phyloP scores from a whole-genome alignment of 257 asterid genomes.

The Solanum chiquidenum region DNA sequence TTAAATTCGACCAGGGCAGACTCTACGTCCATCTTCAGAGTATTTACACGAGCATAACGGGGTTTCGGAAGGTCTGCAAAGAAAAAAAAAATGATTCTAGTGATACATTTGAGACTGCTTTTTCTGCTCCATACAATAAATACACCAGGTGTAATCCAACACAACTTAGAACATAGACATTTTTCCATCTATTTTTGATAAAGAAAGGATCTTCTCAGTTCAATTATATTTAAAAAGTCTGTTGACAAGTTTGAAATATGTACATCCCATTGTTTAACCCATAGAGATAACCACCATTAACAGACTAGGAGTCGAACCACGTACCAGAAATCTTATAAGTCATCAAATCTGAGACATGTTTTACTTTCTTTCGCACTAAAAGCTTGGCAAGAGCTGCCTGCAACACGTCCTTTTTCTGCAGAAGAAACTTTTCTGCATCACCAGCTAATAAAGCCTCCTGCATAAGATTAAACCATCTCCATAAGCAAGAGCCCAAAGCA shows the following conservation, averaged over 20 bases:
- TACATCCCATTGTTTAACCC: not conserved
- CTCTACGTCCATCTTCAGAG: conserved; percentile 59
- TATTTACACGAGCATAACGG: conserved; percentile 89
- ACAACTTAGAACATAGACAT: not conserved
- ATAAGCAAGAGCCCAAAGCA: conserved; percentile 1
- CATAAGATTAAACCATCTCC: not conserved
- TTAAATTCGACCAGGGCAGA: conserved; percentile 44
- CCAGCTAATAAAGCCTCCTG: conserved; percentile 59
- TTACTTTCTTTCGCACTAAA: conserved; percentile 41
- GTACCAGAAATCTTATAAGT: conserved; percentile 49
- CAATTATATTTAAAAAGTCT: not conserved
- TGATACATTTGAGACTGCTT: not conserved
- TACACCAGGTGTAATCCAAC: not conserved
- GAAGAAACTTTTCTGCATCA: conserved; percentile 79
- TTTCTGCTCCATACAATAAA: not conserved
- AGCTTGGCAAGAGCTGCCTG: conserved; percentile 47
- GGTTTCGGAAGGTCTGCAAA: conserved; percentile 60
- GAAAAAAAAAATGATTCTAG: not conserved
- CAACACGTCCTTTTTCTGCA: conserved; percentile 43
- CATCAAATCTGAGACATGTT: conserved; percentile 48
- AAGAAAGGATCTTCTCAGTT: not conserved
- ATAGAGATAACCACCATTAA: not conserved
- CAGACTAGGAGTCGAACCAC: not conserved
- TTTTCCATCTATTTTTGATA: not conserved
- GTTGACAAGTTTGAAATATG: not conserved